These are phyloP conservation scores for Acorus gramineus DNA, from an alignment of 106 monocot genomes.

Conservation along the genomic window DNA sequence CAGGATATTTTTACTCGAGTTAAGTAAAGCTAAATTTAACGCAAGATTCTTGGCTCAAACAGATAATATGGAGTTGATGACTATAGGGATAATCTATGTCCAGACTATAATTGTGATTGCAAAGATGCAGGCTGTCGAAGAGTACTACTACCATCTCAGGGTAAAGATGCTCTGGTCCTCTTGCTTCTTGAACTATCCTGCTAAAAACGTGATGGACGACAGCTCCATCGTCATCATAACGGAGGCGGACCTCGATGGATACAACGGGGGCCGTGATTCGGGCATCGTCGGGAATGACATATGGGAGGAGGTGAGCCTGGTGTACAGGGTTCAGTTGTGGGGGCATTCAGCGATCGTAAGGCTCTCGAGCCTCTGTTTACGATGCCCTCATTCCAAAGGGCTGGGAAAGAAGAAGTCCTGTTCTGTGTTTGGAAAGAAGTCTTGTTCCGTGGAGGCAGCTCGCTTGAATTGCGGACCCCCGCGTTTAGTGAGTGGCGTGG, in stretches of 20 bases:
- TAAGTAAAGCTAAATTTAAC: no score
- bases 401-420: no score
- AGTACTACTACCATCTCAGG: slow-evolving; percentile 42
- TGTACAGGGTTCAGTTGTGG: slow-evolving; percentile 59
- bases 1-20: no score
- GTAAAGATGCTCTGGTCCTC: slow-evolving; percentile 27
- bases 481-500: no score
- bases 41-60: no score
- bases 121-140: slow-evolving; percentile 62
- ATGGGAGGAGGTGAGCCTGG: slow-evolving; percentile 60
- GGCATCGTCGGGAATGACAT: slow-evolving; percentile 17
- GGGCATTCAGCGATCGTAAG: slow-evolving; percentile 58
- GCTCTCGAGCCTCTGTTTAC: slow-evolving; percentile 55
- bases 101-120: background rate
- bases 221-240: slow-evolving; percentile 67
- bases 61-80: no score
- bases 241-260: slow-evolving; percentile 69
- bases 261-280: slow-evolving; percentile 5
- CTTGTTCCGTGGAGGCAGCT: no score
- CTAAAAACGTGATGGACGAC: slow-evolving; percentile 41
- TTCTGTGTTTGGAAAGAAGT: no score
- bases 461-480: no score
- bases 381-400: background rate
- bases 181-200: slow-evolving; percentile 16
- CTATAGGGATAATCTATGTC: background rate